A percentile compares a stretch with the other conserved stretches of the same genome.
These are phyloP conservation scores for Solanum sejunctum DNA, from an alignment of 257 asterid genomes.

Conservation along the genomic window DNA sequence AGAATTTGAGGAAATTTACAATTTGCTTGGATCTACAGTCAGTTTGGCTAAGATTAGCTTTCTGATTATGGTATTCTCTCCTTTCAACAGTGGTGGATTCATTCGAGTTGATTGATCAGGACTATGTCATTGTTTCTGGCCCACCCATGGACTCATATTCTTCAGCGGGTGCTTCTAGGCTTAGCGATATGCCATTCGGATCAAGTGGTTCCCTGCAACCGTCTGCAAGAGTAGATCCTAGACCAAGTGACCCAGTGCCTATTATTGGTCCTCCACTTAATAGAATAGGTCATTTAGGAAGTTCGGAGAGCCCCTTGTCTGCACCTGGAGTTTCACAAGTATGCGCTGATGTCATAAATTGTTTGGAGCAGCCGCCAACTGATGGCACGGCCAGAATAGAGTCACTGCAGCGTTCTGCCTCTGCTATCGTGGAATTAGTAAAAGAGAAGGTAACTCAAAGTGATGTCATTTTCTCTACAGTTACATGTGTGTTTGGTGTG, in stretches of 20 bases:
- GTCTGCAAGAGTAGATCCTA: conserved; percentile 22
- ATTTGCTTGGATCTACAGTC: not conserved
- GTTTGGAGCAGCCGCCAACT: conserved; percentile 47
- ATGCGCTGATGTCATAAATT: conserved; percentile 30
- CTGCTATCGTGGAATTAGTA: conserved; percentile 58
- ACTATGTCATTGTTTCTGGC: conserved; percentile 69
- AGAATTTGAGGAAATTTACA: not conserved
- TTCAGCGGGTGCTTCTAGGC: conserved; percentile 39
- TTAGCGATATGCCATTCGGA: conserved; percentile 34
- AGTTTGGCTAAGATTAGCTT: not conserved
- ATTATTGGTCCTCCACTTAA: conserved; percentile 28
- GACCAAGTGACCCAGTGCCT: conserved; percentile 47
- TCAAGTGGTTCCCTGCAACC: conserved; percentile 30
- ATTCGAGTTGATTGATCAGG: conserved; percentile 65
- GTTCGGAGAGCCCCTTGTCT: conserved; percentile 40
- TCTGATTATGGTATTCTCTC: conserved; percentile 9
- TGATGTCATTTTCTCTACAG: not conserved
- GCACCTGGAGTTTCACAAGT: conserved; percentile 61
- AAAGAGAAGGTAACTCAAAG: conserved; percentile 51
- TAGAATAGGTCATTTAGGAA: conserved; percentile 26
- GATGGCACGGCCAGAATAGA: conserved; percentile 61
- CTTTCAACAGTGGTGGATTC: conserved; percentile 46
- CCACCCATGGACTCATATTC: conserved; percentile 53
- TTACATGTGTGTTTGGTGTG: not conserved
- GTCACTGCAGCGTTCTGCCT: conserved; percentile 55